Percentiles rank a stretch among this genome's conserved stretches.
Evolutionary conservation across 2,329 filamentous ascomycete genomes (phyloP).

Genomic region (Sordariomycetes sp.): DNA sequence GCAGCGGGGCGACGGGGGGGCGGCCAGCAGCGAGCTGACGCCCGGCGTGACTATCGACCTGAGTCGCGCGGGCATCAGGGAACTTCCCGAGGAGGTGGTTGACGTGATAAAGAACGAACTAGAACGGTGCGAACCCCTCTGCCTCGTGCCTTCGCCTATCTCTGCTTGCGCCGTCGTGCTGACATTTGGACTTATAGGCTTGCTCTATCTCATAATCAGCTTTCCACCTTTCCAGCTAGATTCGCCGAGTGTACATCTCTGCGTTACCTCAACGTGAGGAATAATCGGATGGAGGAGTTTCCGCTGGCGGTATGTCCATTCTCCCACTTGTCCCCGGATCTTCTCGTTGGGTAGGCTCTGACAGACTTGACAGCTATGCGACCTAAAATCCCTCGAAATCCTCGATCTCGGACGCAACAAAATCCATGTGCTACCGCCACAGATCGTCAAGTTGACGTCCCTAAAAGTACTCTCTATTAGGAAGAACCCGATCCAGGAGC

Average conservation of each 20-base stretch:
- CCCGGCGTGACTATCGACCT: conserved; percentile 70
- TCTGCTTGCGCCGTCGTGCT: neutral
- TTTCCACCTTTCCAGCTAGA: conserved; percentile 57
- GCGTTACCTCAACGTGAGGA: conserved; percentile 70
- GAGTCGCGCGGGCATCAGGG: conserved; percentile 63
- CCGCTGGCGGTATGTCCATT: conserved; percentile 38
- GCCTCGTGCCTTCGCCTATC: neutral
- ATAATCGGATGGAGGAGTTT: conserved; percentile 60
- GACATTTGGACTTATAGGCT: conserved; percentile 37
- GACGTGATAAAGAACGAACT: conserved; percentile 65
- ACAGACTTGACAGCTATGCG: conserved; percentile 54
- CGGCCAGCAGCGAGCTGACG: conserved; percentile 36
- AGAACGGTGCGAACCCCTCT: conserved; percentile 43
- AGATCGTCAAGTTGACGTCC: conserved; percentile 71
- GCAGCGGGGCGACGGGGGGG: conserved; percentile 29
- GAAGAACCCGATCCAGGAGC: conserved; percentile 74
- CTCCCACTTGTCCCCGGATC: neutral
- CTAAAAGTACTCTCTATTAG: conserved; percentile 83
- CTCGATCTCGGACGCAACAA: conserved; percentile 87
- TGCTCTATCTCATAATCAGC: conserved; percentile 70
- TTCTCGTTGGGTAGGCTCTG: neutral
- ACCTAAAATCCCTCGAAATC: conserved; percentile 79
- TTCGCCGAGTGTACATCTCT: conserved; percentile 69
- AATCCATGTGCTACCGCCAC: conserved; percentile 64
- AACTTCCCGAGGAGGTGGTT: conserved; percentile 62